Base-by-base conservation (phyloP, 2,329 filamentous ascomycete species). In the Ophiocordyceps australis region DNA sequence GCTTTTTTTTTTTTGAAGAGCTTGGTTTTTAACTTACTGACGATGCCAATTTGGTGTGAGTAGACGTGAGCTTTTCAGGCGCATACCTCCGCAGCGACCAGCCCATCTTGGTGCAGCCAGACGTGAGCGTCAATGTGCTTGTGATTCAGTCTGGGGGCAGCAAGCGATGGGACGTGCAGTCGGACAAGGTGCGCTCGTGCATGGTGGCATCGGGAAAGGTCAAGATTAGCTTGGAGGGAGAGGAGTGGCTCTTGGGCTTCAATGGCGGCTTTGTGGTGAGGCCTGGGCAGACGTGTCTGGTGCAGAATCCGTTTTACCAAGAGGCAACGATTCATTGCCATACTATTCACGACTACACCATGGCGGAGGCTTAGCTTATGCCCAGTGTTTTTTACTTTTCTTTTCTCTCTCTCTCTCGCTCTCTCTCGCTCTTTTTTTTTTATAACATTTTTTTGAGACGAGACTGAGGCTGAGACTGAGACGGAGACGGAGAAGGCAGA, bases 31-130 rank as follows among this genome's bases (percentile, higher is more conserved):
- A 7, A 10, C 7, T 10, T 7, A 10, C 17, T 7, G 17, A 10
- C 17, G 17, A 19, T 10, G 17, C 17, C 10, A 19, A 19, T 10
- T 10, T 10, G 7, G 17, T 7, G 7, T 7, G 7, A 7, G 17
- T 14, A 60, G 56, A 54, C 17, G 35, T 59, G n/a, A 52, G 48
- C 4, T 59, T 51, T 30, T 59, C 56, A 10, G 52, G 47, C 20
- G 41, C 52, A 1, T 60, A 55, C 31, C 37, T 59, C 4, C 43
- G 47, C 0, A 45, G 43, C 17, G 42, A 43, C 5, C 43, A 48
- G 17, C 43, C 53, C 0, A 39, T 59, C 5, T 32, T 31, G 2
- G 38, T 60, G 4, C 45, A 44, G 0, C 41, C 47, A 14, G 50
- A 54, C 13, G 30, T 58, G 5, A 39, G 42, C 20, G 52, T 59